Evolutionary conservation across 177 flowering plant species (phyloP), one percentile per base, ranked within the genome.

Genomic region (Telopea speciosissima): DNA sequence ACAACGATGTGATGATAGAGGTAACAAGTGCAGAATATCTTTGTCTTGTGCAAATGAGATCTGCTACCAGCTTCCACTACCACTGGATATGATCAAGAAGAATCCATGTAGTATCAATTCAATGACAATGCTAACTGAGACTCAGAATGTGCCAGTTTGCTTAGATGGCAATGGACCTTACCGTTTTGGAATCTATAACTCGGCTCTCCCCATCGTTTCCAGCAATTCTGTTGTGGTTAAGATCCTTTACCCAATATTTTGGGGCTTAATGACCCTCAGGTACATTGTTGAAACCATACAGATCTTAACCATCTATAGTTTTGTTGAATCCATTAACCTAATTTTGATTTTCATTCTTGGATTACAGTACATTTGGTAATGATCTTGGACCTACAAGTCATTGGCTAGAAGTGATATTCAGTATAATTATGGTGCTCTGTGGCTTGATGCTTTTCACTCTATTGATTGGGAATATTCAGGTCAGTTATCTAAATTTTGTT

Each of bases 251-350:
- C 97, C 99, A 54, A 91, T 95, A 9, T 92, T 89, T 68, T 95
- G 99, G 99, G 99, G 99, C 52, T 74, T 95, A 26, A 87, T 92
- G 91, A 89, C 91, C 26, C 93, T 95, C 63, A 94, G 99, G 99
- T 92, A 58, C 22, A 58, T 17, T 54, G 59, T n/a, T 54, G 2
- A 54, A 54, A 54, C 59, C n/a, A n/a, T n/a, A n/a, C n/a, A n/a
- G n/a, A n/a, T n/a, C n/a, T n/a, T n/a, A n/a, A n/a, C n/a, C n/a
- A n/a, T n/a, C n/a, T 14, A 28, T 4, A 36, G 40, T 5, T 36
- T 36, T 36, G 7, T 36, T 36, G 40, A 36, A 36, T 36, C 25
- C 45, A 45, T 1, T 10, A 10, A 23, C 23, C 9, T 17, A 7
- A 58, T 19, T 17, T n/a, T 58, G 8, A 36, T 58, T 58, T 16